Evolutionary conservation across 2,329 filamentous ascomycete species (phyloP).

Genomic region (Gnomoniopsis sp.): DNA sequence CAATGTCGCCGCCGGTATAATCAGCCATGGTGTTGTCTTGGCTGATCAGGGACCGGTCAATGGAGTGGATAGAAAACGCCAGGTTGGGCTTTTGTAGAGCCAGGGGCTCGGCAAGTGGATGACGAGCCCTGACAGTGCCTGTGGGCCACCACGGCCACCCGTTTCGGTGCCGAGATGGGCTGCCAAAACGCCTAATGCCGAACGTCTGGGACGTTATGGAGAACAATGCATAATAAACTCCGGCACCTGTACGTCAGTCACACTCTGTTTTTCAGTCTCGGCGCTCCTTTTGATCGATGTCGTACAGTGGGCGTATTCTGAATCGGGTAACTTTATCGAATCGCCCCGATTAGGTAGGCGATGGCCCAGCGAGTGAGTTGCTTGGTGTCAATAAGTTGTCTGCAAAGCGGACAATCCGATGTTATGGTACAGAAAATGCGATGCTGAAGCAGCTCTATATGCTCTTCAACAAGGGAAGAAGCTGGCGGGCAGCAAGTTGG

Average conservation of each 20-base stretch:
- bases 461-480: neutral
- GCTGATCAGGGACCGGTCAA: constrained; percentile 32
- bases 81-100: constrained; percentile 11
- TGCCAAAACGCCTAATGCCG: constrained; percentile 11
- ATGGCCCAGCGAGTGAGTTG: too few relatives aligned
- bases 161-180: neutral
- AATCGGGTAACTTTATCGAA: neutral
- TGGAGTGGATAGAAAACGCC: constrained; percentile 30
- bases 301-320: neutral
- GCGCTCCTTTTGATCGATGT: neutral
- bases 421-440: too few relatives aligned
- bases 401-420: too few relatives aligned
- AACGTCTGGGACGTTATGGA: neutral
- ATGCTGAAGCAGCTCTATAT: too few relatives aligned
- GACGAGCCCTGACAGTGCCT: neutral
- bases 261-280: neutral
- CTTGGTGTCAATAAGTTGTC: too few relatives aligned
- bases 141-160: neutral
- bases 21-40: constrained; percentile 34
- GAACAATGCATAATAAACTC: neutral
- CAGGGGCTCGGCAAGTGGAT: neutral
- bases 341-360: too few relatives aligned
- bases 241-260: neutral
- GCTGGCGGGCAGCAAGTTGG: neutral
- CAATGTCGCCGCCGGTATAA: constrained; percentile 47